These are phyloP conservation scores for Yarrowia osloensis DNA, from an alignment of 805 yeast species.

Conservation along the genomic window DNA sequence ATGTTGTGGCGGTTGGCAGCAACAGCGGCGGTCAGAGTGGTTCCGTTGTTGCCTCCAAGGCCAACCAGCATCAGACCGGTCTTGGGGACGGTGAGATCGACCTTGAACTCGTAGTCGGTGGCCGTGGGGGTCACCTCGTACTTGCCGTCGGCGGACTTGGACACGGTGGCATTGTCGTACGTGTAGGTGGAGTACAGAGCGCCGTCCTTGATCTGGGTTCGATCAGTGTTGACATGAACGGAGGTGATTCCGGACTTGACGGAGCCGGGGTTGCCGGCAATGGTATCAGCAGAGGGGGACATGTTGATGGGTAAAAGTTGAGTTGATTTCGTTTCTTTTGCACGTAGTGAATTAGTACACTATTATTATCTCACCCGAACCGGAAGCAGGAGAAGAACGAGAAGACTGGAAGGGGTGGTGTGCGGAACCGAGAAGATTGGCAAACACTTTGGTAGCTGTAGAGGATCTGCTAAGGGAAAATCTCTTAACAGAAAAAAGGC, in stretches of 20 bases:
- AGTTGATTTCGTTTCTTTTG: conserved; percentile 4
- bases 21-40: conserved; percentile 82
- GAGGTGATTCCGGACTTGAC: conserved; percentile 46
- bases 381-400: conserved; percentile 45
- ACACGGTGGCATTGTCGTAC: conserved; percentile 76
- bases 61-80: conserved; percentile 91
- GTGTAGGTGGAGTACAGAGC: conserved; percentile 59
- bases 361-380: conserved; percentile 47
- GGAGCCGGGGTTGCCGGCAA: conserved; percentile 39
- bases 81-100: conserved; percentile 78
- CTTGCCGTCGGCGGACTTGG: conserved; percentile 51
- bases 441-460: conserved; percentile 43
- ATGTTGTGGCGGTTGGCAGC: conserved; percentile 82
- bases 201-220: conserved; percentile 52
- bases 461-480: conserved; percentile 20
- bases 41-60: conserved; percentile 94
- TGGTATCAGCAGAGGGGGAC: conserved; percentile 40
- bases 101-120: conserved; percentile 80
- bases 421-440: conserved; percentile 47
- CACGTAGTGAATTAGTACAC: conserved; percentile 20
- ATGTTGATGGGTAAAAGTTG: conserved; percentile 34
- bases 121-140: conserved; percentile 68
- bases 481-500: conserved; percentile 24
- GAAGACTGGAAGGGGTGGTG: conserved; percentile 50
- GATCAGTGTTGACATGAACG: conserved; percentile 59